Evolutionary conservation across 805 yeast genomes (phyloP).

Genomic region (Ogataea methanolica): DNA sequence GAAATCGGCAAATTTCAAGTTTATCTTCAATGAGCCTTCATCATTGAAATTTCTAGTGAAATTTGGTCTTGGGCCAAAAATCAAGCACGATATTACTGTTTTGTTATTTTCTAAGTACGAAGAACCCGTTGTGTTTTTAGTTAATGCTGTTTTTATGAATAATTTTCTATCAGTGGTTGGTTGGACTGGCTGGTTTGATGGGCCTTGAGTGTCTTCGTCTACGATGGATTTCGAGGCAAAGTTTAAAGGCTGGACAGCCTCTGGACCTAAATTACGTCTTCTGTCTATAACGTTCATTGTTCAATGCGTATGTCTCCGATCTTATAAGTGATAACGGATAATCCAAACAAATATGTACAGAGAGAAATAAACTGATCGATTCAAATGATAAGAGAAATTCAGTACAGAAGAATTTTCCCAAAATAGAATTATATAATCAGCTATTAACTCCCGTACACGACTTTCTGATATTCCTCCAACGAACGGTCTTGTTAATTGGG

Average conservation of each 20-base stretch:
- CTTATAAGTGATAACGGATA: no score
- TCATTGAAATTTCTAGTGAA: conserved; percentile 29
- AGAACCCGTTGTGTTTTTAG: conserved; percentile 77
- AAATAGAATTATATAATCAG: no score
- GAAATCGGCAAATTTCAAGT: conserved; percentile 44
- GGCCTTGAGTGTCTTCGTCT: conserved; percentile 10
- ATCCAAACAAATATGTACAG: no score
- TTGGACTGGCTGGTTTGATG: conserved; percentile 10
- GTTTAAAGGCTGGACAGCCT: conserved; percentile 51
- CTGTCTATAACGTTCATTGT: conserved; percentile 54
- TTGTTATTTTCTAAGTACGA: conserved; percentile 68
- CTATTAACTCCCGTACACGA: no score
- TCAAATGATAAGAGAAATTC: no score
- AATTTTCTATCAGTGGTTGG: conserved; percentile 26
- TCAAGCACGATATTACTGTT: conserved; percentile 59
- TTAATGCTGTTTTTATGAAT: conserved; percentile 59
- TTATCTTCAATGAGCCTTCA: conserved; percentile 25
- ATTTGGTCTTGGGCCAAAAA: conserved; percentile 86
- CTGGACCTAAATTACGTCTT: conserved; percentile 83
- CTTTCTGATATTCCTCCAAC: no score
- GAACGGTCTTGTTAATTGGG: no score
- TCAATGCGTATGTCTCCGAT: not conserved
- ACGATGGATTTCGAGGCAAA: conserved; percentile 26
- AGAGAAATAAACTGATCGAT: no score
- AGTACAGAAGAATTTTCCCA: no score